These are phyloP conservation scores for Sclerospora graminicola DNA, from an alignment of 352 stramenopile species.

Conservation along the genomic window DNA sequence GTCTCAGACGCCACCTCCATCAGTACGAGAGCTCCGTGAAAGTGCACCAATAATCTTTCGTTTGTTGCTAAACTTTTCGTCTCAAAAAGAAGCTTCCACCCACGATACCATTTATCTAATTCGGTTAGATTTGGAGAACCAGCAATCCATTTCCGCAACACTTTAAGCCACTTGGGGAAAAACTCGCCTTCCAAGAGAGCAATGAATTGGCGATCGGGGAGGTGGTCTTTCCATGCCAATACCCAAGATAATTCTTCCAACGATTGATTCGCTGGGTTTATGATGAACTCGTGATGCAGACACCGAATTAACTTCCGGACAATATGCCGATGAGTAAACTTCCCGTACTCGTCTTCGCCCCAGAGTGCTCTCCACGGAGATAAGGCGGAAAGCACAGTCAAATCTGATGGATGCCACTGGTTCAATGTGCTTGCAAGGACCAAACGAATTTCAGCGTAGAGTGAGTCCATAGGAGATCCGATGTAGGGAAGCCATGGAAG, in stretches of 20 bases:
- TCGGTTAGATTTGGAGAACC: slow-evolving; percentile 40
- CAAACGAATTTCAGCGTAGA: slow-evolving; percentile 69
- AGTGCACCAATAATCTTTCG: slow-evolving; percentile 60
- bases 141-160: slow-evolving; percentile 70
- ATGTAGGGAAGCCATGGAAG: slow-evolving; percentile 53
- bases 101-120: slow-evolving; percentile 73
- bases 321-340: slow-evolving; percentile 79
- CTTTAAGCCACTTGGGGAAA: slow-evolving; percentile 85
- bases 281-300: slow-evolving; percentile 71
- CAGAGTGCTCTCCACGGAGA: slow-evolving; percentile 63
- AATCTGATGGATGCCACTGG: slow-evolving; percentile 74
- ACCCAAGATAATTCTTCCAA: slow-evolving; percentile 61
- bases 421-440: slow-evolving; percentile 48
- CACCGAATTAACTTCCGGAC: slow-evolving; percentile 62
- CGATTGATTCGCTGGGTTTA: slow-evolving; percentile 67
- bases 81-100: slow-evolving; percentile 78
- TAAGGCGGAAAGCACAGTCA: slow-evolving; percentile 49
- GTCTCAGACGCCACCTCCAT: slow-evolving; percentile 36
- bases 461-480: slow-evolving; percentile 26
- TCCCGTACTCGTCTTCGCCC: slow-evolving; percentile 68
- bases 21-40: slow-evolving; percentile 63
- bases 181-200: slow-evolving; percentile 86
- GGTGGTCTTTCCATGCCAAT: slow-evolving; percentile 53
- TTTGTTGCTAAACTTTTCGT: slow-evolving; percentile 46
- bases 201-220: slow-evolving; percentile 67